These are phyloP conservation scores for Talaromyces adpressus DNA, from an alignment of 495 filamentous ascomycete genomes.

Conservation along the genomic window DNA sequence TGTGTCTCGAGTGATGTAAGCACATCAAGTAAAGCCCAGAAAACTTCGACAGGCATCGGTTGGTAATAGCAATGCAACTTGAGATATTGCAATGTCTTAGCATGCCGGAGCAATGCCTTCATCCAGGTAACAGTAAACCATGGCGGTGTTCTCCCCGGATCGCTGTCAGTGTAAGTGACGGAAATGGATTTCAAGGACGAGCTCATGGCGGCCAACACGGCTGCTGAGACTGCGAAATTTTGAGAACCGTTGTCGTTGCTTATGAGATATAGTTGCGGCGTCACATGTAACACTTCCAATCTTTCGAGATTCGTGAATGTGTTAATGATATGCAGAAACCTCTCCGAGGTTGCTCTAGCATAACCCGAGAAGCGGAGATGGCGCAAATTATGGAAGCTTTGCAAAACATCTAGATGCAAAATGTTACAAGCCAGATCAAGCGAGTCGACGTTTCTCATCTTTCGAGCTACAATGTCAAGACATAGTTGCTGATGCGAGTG, in stretches of 20 bases:
- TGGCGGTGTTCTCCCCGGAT: background rate
- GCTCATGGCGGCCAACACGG: background rate
- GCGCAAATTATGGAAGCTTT: conserved; percentile 1
- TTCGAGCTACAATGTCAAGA: background rate
- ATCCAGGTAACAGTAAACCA: background rate
- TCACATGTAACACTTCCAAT: background rate
- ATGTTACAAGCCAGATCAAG: background rate
- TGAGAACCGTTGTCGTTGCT: background rate
- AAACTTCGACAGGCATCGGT: background rate
- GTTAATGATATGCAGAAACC: background rate
- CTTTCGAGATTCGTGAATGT: background rate
- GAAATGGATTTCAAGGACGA: background rate
- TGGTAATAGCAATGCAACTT: conserved; percentile 4
- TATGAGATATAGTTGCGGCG: conserved; percentile 4
- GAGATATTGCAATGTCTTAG: conserved; percentile 1
- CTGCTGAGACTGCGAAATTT: background rate
- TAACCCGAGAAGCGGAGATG: conserved; percentile 3
- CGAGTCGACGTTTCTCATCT: background rate
- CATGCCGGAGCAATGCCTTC: conserved; percentile 2
- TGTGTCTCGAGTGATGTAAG: background rate
- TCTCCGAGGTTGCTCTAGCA: background rate
- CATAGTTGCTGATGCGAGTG: background rate
- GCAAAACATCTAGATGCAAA: background rate
- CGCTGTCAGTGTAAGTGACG: background rate
- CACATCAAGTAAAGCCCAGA: background rate